Evolutionary conservation across 2,329 filamentous ascomycete species (phyloP).

Genomic region (Septoria petroselini): DNA sequence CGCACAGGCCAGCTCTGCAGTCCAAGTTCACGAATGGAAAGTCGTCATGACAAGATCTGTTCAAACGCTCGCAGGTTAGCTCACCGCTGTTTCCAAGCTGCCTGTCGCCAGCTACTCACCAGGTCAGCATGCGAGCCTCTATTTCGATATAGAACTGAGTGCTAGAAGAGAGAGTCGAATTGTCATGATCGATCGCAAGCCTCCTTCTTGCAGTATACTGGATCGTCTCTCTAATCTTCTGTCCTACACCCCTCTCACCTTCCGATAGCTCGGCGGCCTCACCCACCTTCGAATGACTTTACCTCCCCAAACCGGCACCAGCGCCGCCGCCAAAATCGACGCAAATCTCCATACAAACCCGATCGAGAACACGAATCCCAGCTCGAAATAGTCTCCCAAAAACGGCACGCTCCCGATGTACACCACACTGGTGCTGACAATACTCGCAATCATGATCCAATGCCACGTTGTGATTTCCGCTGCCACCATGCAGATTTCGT

Average conservation of each 20-base stretch:
- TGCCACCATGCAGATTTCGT: slow-evolving; percentile 95
- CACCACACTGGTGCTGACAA: slow-evolving; percentile 77
- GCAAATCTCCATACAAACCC: slow-evolving; percentile 85
- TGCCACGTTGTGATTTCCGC: slow-evolving; percentile 98
- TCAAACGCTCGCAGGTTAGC: no score
- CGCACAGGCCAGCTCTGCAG: no score
- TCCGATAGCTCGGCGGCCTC: slow-evolving; percentile 90
- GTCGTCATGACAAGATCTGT: no score
- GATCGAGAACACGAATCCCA: slow-evolving; percentile 71
- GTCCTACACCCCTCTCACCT: slow-evolving; percentile 56
- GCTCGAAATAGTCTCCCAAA: slow-evolving; percentile 83
- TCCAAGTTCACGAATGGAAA: no score
- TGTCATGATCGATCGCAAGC: no score
- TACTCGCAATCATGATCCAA: slow-evolving; percentile 79
- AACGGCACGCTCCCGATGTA: slow-evolving; percentile 84
- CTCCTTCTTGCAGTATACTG: no score
- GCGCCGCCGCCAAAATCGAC: slow-evolving; percentile 73
- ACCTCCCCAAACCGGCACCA: slow-evolving; percentile 81
- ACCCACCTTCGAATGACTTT: slow-evolving; percentile 82
- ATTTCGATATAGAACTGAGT: no score
- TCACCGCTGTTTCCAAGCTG: no score
- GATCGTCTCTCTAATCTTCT: neutral
- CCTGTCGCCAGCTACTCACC: no score
- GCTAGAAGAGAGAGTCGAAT: no score
- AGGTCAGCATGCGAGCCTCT: no score